Percentiles rank a stretch among this genome's conserved stretches.
Conservation (phyloP, 176 grass and related monocot species). For the Cymbopogon citratus region DNA sequence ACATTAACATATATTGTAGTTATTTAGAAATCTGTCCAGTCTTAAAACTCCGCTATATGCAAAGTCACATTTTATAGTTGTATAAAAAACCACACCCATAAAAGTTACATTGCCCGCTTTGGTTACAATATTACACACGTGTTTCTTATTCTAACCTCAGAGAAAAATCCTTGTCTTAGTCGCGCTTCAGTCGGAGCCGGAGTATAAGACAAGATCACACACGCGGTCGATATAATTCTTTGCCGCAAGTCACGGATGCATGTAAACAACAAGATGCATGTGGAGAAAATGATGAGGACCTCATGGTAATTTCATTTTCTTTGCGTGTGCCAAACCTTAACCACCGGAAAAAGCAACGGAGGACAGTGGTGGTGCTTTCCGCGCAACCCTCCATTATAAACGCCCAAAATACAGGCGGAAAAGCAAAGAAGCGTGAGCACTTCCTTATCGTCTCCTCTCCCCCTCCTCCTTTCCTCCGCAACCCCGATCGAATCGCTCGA, state of each 20-base stretch:
- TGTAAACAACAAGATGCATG: neutral
- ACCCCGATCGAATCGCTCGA: slow-evolving; percentile 40
- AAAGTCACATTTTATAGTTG: neutral
- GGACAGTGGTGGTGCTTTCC: slow-evolving; percentile 31
- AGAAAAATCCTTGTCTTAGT: neutral
- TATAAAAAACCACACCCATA: neutral
- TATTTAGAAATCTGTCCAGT: neutral
- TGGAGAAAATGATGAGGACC: neutral
- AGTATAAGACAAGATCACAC: too few species aligned
- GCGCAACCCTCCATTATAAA: slow-evolving; percentile 52
- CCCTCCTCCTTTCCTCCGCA: neutral
- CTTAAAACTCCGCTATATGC: neutral
- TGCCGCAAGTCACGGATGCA: neutral
- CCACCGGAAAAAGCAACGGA: slow-evolving; percentile 25
- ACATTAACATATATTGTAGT: too few species aligned
- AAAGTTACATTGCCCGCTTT: too few species aligned
- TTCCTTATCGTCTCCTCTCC: neutral
- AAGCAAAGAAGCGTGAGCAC: slow-evolving; percentile 29
- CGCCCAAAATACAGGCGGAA: slow-evolving; percentile 33
- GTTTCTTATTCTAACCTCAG: too few species aligned
- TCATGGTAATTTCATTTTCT: slow-evolving; percentile 2
- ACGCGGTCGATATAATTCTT: neutral
- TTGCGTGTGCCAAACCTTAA: neutral
- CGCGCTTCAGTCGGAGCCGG: neutral
- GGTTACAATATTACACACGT: neutral